Conservation (phyloP, 495 filamentous ascomycete species). For the Antarctomyces pellizariae region DNA sequence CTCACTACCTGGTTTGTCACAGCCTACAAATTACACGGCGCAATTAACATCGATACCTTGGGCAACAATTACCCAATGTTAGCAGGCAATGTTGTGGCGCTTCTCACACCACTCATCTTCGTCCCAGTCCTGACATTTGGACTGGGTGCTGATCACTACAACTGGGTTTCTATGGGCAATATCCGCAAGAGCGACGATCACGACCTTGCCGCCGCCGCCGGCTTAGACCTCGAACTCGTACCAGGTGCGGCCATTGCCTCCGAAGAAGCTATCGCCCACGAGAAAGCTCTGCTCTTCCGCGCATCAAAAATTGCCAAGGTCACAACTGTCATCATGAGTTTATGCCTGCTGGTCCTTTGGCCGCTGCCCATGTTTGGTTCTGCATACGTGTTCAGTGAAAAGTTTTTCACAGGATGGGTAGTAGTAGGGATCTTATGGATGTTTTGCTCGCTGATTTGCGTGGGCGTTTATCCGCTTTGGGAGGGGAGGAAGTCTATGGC, state of each 20-base stretch:
- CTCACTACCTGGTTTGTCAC: conserved; percentile 53
- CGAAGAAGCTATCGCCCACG: conserved; percentile 26
- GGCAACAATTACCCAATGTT: conserved; percentile 60
- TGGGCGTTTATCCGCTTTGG: conserved; percentile 65
- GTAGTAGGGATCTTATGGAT: conserved; percentile 72
- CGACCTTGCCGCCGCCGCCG: conserved; percentile 41
- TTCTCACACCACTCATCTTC: conserved; percentile 60
- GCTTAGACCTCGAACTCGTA: conserved; percentile 48
- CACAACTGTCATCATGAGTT: conserved; percentile 49
- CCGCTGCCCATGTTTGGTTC: conserved; percentile 80
- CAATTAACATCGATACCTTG: conserved; percentile 34
- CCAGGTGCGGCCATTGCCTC: conserved; percentile 22
- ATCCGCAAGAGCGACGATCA: conserved; percentile 71
- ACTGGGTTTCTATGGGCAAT: conserved; percentile 64
- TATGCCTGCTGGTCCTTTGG: conserved; percentile 64
- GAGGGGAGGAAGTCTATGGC: conserved; percentile 51
- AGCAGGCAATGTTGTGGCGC: conserved; percentile 46
- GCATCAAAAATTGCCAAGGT: conserved; percentile 60
- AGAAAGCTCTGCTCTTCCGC: conserved; percentile 41
- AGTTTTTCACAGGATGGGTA: conserved; percentile 87
- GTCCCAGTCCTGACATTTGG: conserved; percentile 52
- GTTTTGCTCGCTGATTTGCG: conserved; percentile 45
- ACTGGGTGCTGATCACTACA: conserved; percentile 35
- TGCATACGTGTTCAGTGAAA: conserved; percentile 68
- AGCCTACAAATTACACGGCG: conserved; percentile 34